Base-by-base conservation (phyloP, 2,329 filamentous ascomycete species). In the Ophiognomonia clavigignenti-juglandacearum region DNA sequence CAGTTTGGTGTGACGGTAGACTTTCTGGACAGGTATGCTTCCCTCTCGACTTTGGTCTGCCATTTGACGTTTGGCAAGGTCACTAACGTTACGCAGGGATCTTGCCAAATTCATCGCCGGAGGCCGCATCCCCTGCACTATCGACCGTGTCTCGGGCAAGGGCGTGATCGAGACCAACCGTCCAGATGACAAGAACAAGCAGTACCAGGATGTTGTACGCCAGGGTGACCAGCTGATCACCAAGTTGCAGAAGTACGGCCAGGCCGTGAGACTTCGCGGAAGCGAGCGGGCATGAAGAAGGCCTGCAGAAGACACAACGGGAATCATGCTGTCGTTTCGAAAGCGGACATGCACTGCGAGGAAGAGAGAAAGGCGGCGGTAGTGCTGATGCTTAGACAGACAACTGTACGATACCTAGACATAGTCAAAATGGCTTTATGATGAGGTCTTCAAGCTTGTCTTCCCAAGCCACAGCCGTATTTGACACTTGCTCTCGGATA, bases 171-270 rank as follows among this genome's bases (percentile, higher is more conserved):
- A 97, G 78, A 98, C 93, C 37, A 96, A 96, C 73, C 81, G 93
- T 45, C 91, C 92, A 8, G 93, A 97, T 65, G 91, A 96, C 73
- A 98, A 98, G 83, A 97, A 97, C 78, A 96, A 96, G 79, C 93
- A 98, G 73, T 98, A 98, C 70, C 87, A 91, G 59, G 93, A 98
- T 60, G 90, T 97, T 31, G 90, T 98, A 52, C 93, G 93, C 73
- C 93, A 97, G 66, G 93, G 93, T 26, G 93, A 98, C 68, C 88
- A 95, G 69, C 78, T 98, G 54, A 97, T 98, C 65, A 98, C 93
- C 49, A 98, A 98, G 78, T 75, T 98, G 58, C 93, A 98, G 73
- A 98, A 98, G 77, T 98, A 98, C 67, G 93, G 93, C 37, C 93
- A 98, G 70, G 87, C 93, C 3, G 93, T 98, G 55, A 82, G 93